Conservation (phyloP, 441 rosid species). For the Dalechampia spathulata region DNA sequence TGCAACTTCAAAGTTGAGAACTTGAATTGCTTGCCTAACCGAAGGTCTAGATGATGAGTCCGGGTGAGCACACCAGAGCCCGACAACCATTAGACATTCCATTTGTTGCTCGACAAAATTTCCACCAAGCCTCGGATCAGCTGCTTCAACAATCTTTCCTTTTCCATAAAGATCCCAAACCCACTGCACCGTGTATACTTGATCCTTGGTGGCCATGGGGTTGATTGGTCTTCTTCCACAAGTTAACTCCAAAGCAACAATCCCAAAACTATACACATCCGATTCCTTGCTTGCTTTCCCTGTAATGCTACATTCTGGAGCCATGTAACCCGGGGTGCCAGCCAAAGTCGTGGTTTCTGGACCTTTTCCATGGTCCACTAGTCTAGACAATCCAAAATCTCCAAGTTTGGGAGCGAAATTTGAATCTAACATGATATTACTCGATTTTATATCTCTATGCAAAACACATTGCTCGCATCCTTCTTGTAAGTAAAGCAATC, state of each 20-base stretch:
- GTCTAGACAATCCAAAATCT: slow-evolving; percentile 33
- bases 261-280: slow-evolving; percentile 28
- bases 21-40: no score
- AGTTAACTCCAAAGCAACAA: slow-evolving; percentile 29
- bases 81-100: no score
- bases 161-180: no score
- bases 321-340: slow-evolving; percentile 22
- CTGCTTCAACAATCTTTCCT: no score
- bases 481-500: slow-evolving; percentile 17
- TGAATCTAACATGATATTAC: slow-evolving; percentile 12
- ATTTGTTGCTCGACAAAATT: no score
- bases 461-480: slow-evolving; percentile 4
- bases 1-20: no score
- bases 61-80: no score
- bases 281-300: slow-evolving; percentile 37
- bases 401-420: slow-evolving; percentile 31
- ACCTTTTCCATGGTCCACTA: slow-evolving; percentile 21
- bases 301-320: slow-evolving; percentile 6
- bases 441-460: slow-evolving; percentile 5
- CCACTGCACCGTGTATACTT: no score
- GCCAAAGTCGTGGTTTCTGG: slow-evolving; percentile 19
- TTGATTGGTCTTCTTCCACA: slow-evolving; percentile 24
- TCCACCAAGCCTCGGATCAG: no score
- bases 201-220: no score
- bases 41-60: no score